Evolutionary conservation across 2,329 filamentous ascomycete species (phyloP), one percentile per base, ranked within the genome.

Genomic region (Fusarium armeniacum): DNA sequence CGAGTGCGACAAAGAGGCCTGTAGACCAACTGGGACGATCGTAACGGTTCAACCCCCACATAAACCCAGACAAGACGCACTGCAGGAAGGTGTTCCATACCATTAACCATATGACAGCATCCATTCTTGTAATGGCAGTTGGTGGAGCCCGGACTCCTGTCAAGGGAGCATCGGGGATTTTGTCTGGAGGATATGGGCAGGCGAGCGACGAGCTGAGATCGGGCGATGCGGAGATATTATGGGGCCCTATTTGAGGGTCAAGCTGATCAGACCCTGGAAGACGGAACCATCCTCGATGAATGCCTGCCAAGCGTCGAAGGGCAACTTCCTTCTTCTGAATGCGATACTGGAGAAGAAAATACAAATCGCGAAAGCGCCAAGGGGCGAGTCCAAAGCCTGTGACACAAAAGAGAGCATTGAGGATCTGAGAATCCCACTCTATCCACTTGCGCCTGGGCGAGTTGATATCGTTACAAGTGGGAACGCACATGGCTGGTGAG

Each of bases 321-420:
- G 86, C 90, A 20, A 85, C 77, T 30, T 85, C 76, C 53, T 88
- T 80, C 58, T 84, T 81, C 33, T 75, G 61, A 0, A 90, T 51
- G 26, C 92, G 85, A 80, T 86, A 96, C 74, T 86, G 84, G 50
- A 92, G 78, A 35, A 94, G 83, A 76, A 89, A 93, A 77, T 90
- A 96, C 12, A 93, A 80, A 76, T 97, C 93, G 33, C 93, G 85
- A 72, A 94, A 91, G 33, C 93, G 87, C 93, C 93, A 97, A 0
- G 93, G 93, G 2, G 92, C 90, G 15, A 96, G 84, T 0, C 93
- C 93, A 70, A 97, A 95, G 2, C 90, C 93, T 2, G 93, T 95
- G 9, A 97, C 90, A 79, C 93, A 96, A 84, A 97, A 97, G 2
- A 97, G 86, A 0, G 86, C 91, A 75, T 94, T 97, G 7, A 81